Conservation (phyloP, 495 filamentous ascomycete species). For the Penicillium argentinense region DNA sequence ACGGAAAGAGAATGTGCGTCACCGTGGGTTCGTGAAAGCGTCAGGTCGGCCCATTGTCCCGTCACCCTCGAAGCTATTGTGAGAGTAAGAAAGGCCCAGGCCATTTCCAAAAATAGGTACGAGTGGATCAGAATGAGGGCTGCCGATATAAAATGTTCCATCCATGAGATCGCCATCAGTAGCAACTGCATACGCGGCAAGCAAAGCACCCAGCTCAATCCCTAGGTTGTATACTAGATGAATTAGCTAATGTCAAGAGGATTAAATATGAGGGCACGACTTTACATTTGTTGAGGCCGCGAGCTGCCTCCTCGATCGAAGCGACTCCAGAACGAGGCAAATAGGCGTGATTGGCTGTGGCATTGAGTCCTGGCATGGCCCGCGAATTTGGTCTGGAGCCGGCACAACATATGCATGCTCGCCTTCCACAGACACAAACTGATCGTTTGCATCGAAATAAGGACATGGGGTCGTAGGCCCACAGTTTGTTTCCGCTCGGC, state of each 20-base stretch:
- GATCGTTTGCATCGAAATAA: constrained; percentile 4
- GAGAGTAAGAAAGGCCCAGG: constrained; percentile 23
- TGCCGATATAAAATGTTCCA: constrained; percentile 23
- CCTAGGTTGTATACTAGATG: constrained; percentile 11
- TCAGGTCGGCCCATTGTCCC: constrained; percentile 3
- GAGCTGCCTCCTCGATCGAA: constrained; percentile 6
- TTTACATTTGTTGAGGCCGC: constrained; percentile 10
- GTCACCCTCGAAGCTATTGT: constrained; percentile 29
- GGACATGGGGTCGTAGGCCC: constrained; percentile 3
- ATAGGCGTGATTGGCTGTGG: constrained; percentile 57
- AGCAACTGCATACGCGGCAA: constrained; percentile 24
- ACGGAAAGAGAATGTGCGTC: constrained; percentile 11
- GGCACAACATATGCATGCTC: constrained; percentile 11
- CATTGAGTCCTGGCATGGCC: constrained; percentile 52
- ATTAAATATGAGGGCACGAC: background rate
- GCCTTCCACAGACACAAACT: constrained; percentile 7
- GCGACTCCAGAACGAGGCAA: constrained; percentile 37
- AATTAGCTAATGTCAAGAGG: background rate
- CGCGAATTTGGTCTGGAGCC: constrained; percentile 11
- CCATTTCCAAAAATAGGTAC: constrained; percentile 12
- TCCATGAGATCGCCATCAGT: constrained; percentile 17
- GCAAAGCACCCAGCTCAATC: constrained; percentile 13
- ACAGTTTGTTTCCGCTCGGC: constrained; percentile 12
- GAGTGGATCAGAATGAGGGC: constrained; percentile 14
- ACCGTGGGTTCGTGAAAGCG: constrained; percentile 7